Evolutionary conservation across 805 yeast genomes (phyloP), one percentile per base, ranked within the genome.

Genomic region (Starmerella floris): DNA sequence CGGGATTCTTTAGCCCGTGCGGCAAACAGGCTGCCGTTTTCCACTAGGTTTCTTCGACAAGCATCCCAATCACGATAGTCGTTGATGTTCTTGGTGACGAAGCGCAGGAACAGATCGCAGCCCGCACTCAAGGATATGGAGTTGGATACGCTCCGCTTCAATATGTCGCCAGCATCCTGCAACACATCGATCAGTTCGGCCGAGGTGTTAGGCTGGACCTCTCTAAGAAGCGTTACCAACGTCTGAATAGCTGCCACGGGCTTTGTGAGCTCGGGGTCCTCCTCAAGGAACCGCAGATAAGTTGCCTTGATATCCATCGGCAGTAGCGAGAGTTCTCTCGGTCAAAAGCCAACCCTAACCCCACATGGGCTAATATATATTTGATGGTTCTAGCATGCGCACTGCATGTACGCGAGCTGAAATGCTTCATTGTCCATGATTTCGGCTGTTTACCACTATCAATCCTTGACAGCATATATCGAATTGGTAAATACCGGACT

Each of bases 181-280:
- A 88, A 74, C 11, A 85, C 67, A 40, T 76, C 81, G 55, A 87
- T 87, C 57, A 91, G 72, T 59, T 91, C 98, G 2, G 95, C 83
- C 2, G 95, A 84, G 0, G 99, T 91, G 9, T 84, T 72, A 6
- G 98, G 96, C 59, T 84, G 85, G 53, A 84, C 79, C 38, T 78
- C 75, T 50, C 78, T 72, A 23, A 88, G 64, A 63, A 91, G 72
- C 8, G 91, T 81, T 23, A 91, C 94, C 35, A 91, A 67, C 11
- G 95, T 76, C 65, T 91, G 97, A 56, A 91, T 91, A 28, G 98
- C 98, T 34, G 98, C 99, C 27, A 91, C 83, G 1, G 99, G 99
- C 96, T 87, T 91, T 5, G 98, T 87, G 77, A 91, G 83, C 44
- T 91, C 97, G n/a, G 83, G 70, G 63, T 91, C 96, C 39, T 85